phyloP scores from a whole-genome alignment of 306 rosid species.

The Glycine latifolia region DNA sequence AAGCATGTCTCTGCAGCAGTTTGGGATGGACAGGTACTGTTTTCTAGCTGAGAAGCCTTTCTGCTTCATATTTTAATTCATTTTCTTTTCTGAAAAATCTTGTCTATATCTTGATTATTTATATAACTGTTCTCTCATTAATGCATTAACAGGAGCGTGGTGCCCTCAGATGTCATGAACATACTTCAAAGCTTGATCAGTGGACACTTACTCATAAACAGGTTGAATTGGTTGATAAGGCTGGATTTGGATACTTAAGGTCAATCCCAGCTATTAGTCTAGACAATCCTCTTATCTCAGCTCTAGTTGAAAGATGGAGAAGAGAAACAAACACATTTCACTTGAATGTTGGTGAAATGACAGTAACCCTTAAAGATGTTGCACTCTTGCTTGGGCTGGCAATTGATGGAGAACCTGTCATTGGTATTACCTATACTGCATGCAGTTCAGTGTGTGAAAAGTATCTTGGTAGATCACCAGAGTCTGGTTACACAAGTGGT shows the following conservation, averaged over 20 bases:
- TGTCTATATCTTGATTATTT: slow-evolving; percentile 12
- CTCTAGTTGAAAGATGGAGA: slow-evolving; percentile 98
- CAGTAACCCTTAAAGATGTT: slow-evolving; percentile 90
- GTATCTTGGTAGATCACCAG: slow-evolving; percentile 86
- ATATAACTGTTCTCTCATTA: slow-evolving; percentile 24
- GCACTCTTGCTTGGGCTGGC: slow-evolving; percentile 92
- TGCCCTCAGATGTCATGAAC: slow-evolving; percentile 98
- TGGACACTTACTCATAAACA: slow-evolving; percentile 84
- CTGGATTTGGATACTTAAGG: slow-evolving; percentile 91
- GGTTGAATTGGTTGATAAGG: slow-evolving; percentile 81
- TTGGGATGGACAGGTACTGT: slow-evolving; percentile 98
- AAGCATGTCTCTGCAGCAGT: slow-evolving; percentile 97
- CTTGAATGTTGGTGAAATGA: slow-evolving; percentile 96
- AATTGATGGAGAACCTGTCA: slow-evolving; percentile 95
- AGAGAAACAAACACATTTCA: slow-evolving; percentile 98
- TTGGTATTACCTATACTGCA: slow-evolving; percentile 86
- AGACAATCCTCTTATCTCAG: slow-evolving; percentile 97
- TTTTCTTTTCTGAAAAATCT: not conserved
- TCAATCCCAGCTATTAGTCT: slow-evolving; percentile 97
- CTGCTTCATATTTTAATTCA: slow-evolving; percentile 14
- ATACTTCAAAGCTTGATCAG: slow-evolving; percentile 97
- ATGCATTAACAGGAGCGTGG: slow-evolving; percentile 86
- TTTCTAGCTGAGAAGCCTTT: slow-evolving; percentile 33
- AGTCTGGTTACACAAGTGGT: slow-evolving; percentile 91
- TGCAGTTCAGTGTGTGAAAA: slow-evolving; percentile 86